Conservation (phyloP, 2,329 filamentous ascomycete genomes). For the Microsporum ferrugineum region DNA sequence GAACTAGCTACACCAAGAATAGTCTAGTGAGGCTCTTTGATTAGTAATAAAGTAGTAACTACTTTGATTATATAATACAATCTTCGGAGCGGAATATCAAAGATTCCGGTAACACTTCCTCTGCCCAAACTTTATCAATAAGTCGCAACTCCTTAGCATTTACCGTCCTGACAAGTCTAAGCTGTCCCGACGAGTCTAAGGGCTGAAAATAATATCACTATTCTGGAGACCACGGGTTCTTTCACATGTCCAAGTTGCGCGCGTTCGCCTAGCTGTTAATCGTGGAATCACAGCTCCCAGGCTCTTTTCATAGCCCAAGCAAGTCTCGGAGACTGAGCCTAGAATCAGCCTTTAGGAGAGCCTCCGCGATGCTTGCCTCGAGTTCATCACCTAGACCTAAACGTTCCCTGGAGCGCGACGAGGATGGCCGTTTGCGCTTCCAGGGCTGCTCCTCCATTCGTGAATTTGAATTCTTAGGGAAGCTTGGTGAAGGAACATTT, state of each 20-base stretch:
- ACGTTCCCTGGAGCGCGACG: conserved; percentile 36
- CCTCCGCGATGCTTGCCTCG: conserved; percentile 24
- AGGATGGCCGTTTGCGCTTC: conserved; percentile 50
- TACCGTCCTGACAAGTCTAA: too few relatives aligned
- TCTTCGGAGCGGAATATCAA: neutral
- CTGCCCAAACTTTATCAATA: neutral
- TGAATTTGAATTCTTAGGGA: conserved; percentile 32
- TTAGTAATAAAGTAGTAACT: too few relatives aligned
- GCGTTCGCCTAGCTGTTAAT: neutral
- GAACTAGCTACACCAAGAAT: too few relatives aligned
- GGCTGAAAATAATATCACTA: neutral
- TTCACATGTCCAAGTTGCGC: neutral
- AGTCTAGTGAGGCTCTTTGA: too few relatives aligned
- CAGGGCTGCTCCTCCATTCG: conserved; percentile 59
- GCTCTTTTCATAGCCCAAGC: neutral
- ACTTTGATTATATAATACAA: neutral
- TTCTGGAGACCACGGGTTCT: neutral
- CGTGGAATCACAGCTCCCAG: neutral
- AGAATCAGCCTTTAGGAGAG: neutral
- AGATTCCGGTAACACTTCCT: neutral
- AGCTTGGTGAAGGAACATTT: conserved; percentile 89
- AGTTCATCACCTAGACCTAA: conserved; percentile 18
- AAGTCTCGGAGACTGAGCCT: neutral
- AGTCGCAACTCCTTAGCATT: too few relatives aligned
- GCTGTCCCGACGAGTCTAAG: too few relatives aligned